Evolutionary conservation across 257 asterid genomes (phyloP).

Genomic region (Solanum corneliomulleri): DNA sequence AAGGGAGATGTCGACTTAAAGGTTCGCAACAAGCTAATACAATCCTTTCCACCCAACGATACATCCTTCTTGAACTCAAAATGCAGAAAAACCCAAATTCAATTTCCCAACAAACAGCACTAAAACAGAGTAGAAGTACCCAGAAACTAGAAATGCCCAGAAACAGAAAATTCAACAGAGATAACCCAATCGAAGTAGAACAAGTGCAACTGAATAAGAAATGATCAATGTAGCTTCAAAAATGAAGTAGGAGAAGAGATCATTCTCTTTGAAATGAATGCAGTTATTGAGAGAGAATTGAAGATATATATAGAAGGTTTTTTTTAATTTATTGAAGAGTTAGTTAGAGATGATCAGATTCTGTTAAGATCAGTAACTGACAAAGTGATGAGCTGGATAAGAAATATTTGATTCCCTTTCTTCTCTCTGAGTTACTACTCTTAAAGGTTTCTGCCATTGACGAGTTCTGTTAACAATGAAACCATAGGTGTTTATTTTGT

Average conservation of each 20-base stretch:
- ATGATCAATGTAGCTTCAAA: background rate
- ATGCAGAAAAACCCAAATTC: background rate
- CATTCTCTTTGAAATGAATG: background rate
- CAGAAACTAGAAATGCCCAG: background rate
- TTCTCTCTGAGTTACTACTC: too few relatives aligned
- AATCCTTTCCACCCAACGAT: constrained; percentile 46
- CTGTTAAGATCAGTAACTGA: too few relatives aligned
- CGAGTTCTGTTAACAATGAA: background rate
- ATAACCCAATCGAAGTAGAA: background rate
- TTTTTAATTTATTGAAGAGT: background rate
- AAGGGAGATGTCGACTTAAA: constrained; percentile 61
- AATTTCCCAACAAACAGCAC: background rate
- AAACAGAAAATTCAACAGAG: background rate
- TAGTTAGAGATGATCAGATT: too few relatives aligned
- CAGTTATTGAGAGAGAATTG: background rate
- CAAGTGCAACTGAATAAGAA: background rate
- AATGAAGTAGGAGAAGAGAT: background rate
- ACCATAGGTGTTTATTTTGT: too few relatives aligned
- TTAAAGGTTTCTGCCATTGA: background rate
- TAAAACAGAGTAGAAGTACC: background rate
- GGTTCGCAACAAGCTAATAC: constrained; percentile 50
- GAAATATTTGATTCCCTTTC: too few relatives aligned
- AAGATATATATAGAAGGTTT: background rate
- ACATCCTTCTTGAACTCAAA: constrained; percentile 38
- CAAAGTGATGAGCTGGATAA: too few relatives aligned